These are phyloP conservation scores for Seiridium cupressi DNA, from an alignment of 2,329 filamentous ascomycete species.

Conservation along the genomic window DNA sequence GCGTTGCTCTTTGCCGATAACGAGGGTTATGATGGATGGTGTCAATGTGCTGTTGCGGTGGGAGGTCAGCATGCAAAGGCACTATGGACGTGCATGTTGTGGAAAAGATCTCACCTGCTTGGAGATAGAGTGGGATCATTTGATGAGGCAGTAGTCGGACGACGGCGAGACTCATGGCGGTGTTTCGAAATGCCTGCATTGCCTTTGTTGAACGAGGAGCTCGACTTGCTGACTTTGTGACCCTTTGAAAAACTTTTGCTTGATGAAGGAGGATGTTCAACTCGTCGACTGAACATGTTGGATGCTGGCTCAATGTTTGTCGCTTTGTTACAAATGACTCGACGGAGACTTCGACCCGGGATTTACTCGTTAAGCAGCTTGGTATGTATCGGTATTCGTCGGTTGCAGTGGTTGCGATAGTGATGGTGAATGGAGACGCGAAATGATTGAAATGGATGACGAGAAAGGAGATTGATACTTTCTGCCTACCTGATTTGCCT, in stretches of 20 bases:
- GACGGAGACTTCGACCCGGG: not conserved
- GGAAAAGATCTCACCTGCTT: slow-evolving; percentile 38
- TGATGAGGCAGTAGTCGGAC: slow-evolving; percentile 45
- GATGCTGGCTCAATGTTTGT: not conserved
- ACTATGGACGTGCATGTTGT: not conserved
- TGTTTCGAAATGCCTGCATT: slow-evolving; percentile 50
- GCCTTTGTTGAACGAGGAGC: slow-evolving; percentile 53
- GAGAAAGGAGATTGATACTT: slow-evolving; percentile 5
- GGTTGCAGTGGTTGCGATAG: not conserved
- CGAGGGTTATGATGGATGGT: slow-evolving; percentile 74
- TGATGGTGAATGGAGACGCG: not conserved
- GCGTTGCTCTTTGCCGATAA: slow-evolving; percentile 77
- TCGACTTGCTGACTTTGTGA: slow-evolving; percentile 46
- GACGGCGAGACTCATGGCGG: slow-evolving; percentile 49
- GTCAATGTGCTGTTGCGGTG: slow-evolving; percentile 46
- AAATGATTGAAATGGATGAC: slow-evolving; percentile 5
- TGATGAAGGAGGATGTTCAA: slow-evolving; percentile 37
- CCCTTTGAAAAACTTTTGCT: slow-evolving; percentile 54
- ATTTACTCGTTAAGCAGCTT: not conserved
- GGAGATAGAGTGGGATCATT: slow-evolving; percentile 38
- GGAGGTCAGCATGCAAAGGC: slow-evolving; percentile 9
- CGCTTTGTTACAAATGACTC: not conserved
- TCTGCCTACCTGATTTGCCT: slow-evolving; percentile 8
- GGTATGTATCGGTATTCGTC: not conserved
- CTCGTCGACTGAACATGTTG: slow-evolving; percentile 49